phyloP scores from a whole-genome alignment of 1,284 basidiomycete genomes.

The Grifola frondosa region DNA sequence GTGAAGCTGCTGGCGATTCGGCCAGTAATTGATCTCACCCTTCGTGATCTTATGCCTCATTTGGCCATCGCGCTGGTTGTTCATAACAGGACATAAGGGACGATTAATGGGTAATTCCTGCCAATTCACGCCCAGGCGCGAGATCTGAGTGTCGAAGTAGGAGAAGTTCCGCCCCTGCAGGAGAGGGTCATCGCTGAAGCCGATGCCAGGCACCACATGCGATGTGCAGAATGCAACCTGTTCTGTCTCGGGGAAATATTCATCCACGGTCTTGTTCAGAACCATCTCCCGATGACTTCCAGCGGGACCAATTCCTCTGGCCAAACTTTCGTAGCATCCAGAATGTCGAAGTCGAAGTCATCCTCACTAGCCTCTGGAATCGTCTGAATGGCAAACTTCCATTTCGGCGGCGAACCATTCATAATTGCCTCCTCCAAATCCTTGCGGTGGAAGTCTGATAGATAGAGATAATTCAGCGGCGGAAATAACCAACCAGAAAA shows the following conservation, averaged over 20 bases:
- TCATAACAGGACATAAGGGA: conserved; percentile 78
- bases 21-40: conserved; percentile 70
- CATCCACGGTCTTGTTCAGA: conserved; percentile 64
- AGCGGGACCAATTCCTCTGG: conserved; percentile 78
- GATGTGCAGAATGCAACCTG: conserved; percentile 82
- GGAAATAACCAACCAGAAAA: not conserved
- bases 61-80: conserved; percentile 69
- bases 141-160: conserved; percentile 80
- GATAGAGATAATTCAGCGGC: too few relatives aligned
- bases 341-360: conserved; percentile 78
- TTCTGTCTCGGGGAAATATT: conserved; percentile 84
- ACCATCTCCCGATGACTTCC: conserved; percentile 75
- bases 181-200: conserved; percentile 78
- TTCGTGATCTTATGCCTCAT: conserved; percentile 59
- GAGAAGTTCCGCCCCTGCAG: conserved; percentile 85
- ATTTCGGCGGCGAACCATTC: conserved; percentile 66
- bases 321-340: conserved; percentile 85
- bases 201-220: conserved; percentile 82
- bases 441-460: conserved; percentile 73
- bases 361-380: conserved; percentile 69
- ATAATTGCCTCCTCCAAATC: conserved; percentile 79
- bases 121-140: conserved; percentile 74
- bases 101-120: conserved; percentile 79
- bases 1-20: conserved; percentile 62
- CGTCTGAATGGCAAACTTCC: conserved; percentile 77